phyloP scores from a whole-genome alignment of 2,329 filamentous ascomycete species.

The Paramyrothecium roridum region DNA sequence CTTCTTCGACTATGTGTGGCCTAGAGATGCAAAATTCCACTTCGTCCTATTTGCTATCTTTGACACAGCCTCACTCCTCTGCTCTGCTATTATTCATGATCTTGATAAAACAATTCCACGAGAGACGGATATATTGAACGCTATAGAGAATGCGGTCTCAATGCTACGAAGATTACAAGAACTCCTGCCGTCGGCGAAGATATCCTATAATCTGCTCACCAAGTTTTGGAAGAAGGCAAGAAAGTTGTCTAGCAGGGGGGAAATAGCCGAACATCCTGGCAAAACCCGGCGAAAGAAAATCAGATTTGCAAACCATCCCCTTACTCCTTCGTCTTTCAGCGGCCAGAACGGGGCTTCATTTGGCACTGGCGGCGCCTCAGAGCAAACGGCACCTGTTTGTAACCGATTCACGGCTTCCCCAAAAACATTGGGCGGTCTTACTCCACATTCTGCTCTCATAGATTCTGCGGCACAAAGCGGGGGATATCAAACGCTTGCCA shows the following conservation, averaged over 20 bases:
- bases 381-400: too few relatives aligned
- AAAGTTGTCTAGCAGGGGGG: not conserved
- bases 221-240: slow-evolving; percentile 20
- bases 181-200: slow-evolving; percentile 25
- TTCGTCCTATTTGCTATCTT: slow-evolving; percentile 48
- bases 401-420: too few relatives aligned
- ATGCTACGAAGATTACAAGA: slow-evolving; percentile 27
- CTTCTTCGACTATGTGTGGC: slow-evolving; percentile 41
- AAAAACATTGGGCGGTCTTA: too few relatives aligned
- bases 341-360: too few relatives aligned
- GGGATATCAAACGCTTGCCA: too few relatives aligned
- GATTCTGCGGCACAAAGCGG: too few relatives aligned
- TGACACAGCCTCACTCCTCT: slow-evolving; percentile 46
- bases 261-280: too few relatives aligned
- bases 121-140: slow-evolving; percentile 34
- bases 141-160: slow-evolving; percentile 31
- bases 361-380: too few relatives aligned
- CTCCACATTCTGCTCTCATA: too few relatives aligned
- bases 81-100: slow-evolving; percentile 50
- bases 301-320: too few relatives aligned
- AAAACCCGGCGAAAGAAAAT: too few relatives aligned
- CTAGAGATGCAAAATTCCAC: slow-evolving; percentile 45
- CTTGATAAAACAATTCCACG: slow-evolving; percentile 33
- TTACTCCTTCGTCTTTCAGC: too few relatives aligned
- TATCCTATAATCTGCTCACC: slow-evolving; percentile 26